Percentiles rank a stretch among this genome's conserved stretches.
Conservation (phyloP, 148 eudicot species). For the Silene conica region DNA sequence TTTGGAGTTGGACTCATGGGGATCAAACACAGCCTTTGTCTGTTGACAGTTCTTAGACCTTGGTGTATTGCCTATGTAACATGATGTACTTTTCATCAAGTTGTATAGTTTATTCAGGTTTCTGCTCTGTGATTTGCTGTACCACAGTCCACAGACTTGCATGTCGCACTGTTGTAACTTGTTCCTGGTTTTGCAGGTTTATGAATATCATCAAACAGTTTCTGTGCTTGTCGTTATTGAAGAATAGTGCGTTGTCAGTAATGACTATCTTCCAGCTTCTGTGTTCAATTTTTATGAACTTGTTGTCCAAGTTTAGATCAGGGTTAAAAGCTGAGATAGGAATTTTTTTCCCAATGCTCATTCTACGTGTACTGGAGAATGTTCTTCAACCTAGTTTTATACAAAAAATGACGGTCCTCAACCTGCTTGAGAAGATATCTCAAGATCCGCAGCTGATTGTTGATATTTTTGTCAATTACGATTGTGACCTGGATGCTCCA, state of each 20-base stretch:
- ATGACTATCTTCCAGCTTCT: constrained; percentile 95
- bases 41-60: neutral
- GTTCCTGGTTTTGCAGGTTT: constrained; percentile 56
- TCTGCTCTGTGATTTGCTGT: neutral
- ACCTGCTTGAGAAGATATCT: constrained; percentile 81
- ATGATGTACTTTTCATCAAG: neutral
- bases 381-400: constrained; percentile 94
- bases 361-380: constrained; percentile 93
- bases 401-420: constrained; percentile 96
- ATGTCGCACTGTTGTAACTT: constrained; percentile 9
- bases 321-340: constrained; percentile 94
- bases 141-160: neutral
- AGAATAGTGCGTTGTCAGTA: constrained; percentile 94
- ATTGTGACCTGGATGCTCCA: constrained; percentile 96
- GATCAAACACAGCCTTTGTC: neutral
- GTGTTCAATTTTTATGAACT: constrained; percentile 77
- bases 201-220: constrained; percentile 79
- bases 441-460: constrained; percentile 78
- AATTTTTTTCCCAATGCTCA: constrained; percentile 89
- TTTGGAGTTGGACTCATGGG: neutral
- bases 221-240: constrained; percentile 82
- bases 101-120: neutral
- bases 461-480: constrained; percentile 94
- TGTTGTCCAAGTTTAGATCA: constrained; percentile 72
- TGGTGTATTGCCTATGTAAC: neutral